Evolutionary conservation across 208 protist genomes (phyloP).

Genomic region (Acanthamoeba lenticulata): DNA sequence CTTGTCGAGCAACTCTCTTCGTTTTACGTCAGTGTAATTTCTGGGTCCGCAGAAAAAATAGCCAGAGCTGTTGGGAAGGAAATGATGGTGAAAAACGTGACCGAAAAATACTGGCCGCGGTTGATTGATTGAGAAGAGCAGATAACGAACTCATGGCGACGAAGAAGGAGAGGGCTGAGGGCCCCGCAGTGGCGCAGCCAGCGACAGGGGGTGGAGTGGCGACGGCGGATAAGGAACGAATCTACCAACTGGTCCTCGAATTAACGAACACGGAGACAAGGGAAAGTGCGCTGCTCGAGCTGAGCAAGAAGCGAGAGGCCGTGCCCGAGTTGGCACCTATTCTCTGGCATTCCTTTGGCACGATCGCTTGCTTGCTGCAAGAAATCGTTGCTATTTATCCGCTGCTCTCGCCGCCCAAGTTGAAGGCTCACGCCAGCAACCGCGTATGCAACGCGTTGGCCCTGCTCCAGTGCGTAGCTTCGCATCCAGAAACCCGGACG

Average conservation of each 20-base stretch:
- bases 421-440: conserved; percentile 87
- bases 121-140: too few relatives aligned
- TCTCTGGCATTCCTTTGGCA: conserved; percentile 98
- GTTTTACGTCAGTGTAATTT: too few relatives aligned
- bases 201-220: neutral
- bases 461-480: conserved; percentile 98
- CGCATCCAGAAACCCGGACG: conserved; percentile 95
- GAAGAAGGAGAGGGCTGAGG: conserved; percentile 27
- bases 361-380: conserved; percentile 98
- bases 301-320: conserved; percentile 70
- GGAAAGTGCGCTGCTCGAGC: conserved; percentile 61
- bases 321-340: conserved; percentile 91
- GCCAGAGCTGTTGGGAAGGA: too few relatives aligned
- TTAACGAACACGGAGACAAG: conserved; percentile 40
- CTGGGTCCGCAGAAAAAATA: too few relatives aligned
- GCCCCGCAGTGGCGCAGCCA: neutral
- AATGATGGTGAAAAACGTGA: too few relatives aligned
- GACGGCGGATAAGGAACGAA: conserved; percentile 54
- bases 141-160: neutral
- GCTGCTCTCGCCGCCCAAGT: conserved; percentile 90
- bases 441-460: conserved; percentile 98
- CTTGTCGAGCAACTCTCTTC: too few relatives aligned
- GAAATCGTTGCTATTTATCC: conserved; percentile 99
- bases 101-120: too few relatives aligned
- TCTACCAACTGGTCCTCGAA: conserved; percentile 68